Base-by-base conservation (phyloP, 2,329 filamentous ascomycete genomes). In the Pseudonectria buxi region DNA sequence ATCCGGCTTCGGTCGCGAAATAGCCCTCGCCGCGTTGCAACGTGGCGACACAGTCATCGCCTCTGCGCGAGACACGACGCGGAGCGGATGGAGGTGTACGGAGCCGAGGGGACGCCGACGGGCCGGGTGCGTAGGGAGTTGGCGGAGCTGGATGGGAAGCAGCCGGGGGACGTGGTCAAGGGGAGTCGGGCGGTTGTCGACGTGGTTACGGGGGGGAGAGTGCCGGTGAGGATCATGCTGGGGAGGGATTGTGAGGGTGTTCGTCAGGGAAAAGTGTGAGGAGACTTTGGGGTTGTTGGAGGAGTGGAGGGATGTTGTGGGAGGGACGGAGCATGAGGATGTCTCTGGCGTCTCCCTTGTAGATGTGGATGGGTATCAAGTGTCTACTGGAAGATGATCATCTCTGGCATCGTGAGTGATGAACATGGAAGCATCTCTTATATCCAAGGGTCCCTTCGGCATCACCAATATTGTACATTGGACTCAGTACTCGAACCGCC, bases 401-500 rank as follows among this genome's bases (percentile, higher is more conserved):
- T n/a, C n/a, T n/a, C n/a, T n/a, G n/a, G n/a, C n/a, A n/a, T n/a
- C n/a, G n/a, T n/a, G n/a, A n/a, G n/a, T n/a, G n/a, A n/a, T n/a
- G n/a, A n/a, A n/a, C n/a, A n/a, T n/a, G n/a, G n/a, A n/a, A n/a
- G n/a, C n/a, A n/a, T n/a, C n/a, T n/a, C n/a, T n/a, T n/a, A n/a
- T n/a, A n/a, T n/a, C n/a, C n/a, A n/a, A n/a, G n/a, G n/a, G n/a
- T n/a, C n/a, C n/a, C n/a, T n/a, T n/a, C n/a, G n/a, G n/a, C n/a
- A n/a, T n/a, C n/a, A n/a, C n/a, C n/a, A n/a, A n/a, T n/a, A n/a
- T n/a, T n/a, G n/a, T n/a, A n/a, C n/a, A n/a, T n/a, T n/a, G n/a
- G n/a, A 29, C 22, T 41, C 26, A 78, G 45, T 69, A 74, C 56
- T 78, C 71, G 38, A 81, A 84, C n/a, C 80, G 62, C 77, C 79